Base-by-base conservation (phyloP, 176 grass and related monocot genomes). In the Triticum aestivum region DNA sequence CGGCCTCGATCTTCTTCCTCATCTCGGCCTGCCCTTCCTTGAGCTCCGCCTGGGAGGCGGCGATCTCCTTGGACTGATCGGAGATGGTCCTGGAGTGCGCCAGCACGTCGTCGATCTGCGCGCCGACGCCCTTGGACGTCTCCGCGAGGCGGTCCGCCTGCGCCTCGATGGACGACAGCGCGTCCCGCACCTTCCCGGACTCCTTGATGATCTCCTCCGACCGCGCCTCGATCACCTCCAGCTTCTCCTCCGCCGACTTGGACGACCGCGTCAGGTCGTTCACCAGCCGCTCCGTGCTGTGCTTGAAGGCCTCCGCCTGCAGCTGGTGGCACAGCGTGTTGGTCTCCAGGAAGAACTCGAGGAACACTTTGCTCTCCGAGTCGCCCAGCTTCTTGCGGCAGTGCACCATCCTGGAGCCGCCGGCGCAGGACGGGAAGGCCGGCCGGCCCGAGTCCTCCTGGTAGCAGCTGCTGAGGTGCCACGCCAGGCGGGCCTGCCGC, bases 261-360 rank as follows among this genome's bases (percentile, higher is more conserved):
- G 93, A 91, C 9, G 92, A 84, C 68, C 61, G 78, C 18, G 90
- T 66, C 9, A 99, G 81, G 69, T 91, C 94, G 69, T 96, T 99
- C 20, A 99, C 70, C n/a, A 99, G 79, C 71, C 74, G 91, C 84
- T 99, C 88, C 0, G 97, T 94, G 18, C 61, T 92, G 17, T 88
- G 90, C 80, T 96, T 95, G 94, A 96, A 99, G 14, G 90, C 92
- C 82, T 99, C 97, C 38, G 94, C 91, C 93, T 99, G 97, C 45
- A 99, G 74, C 61, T 99, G 97, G 79, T 99, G 97, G 87, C 97
- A 99, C 24, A 99, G 64, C 30, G 90, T 89, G 69, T 94, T 94
- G 79, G 97, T 94, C 82, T 96, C 88, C 11, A 94, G 79, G 69
- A 96, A 99, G 87, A 99, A 99, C 84, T 92, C 87, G 27, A 95